Conservation (phyloP, 805 yeast species). For the Wickerhamomyces canadensis region DNA sequence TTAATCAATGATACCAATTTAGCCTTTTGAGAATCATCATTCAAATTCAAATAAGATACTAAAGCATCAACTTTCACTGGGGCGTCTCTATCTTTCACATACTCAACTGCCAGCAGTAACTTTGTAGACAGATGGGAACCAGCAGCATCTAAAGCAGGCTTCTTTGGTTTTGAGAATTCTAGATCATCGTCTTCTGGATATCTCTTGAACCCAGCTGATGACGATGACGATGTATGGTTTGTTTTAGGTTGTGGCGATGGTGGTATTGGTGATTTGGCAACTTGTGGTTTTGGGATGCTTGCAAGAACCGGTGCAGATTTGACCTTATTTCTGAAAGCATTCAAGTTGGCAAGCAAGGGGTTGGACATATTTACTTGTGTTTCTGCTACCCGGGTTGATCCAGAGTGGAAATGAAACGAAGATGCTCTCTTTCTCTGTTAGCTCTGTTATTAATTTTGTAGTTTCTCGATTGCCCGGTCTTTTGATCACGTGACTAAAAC, state of each 20-base stretch:
- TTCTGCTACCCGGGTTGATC: too few relatives aligned
- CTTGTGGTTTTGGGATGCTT: slow-evolving; percentile 25
- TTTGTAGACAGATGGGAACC: slow-evolving; percentile 75
- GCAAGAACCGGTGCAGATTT: slow-evolving; percentile 53
- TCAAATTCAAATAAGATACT: slow-evolving; percentile 54
- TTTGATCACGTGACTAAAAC: background rate
- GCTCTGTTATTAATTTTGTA: too few relatives aligned
- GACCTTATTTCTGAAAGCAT: slow-evolving; percentile 58
- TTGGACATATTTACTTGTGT: too few relatives aligned
- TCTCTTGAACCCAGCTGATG: slow-evolving; percentile 16
- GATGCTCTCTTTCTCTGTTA: too few relatives aligned
- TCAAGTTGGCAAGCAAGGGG: slow-evolving; percentile 49
- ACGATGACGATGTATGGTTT: slow-evolving; percentile 9
- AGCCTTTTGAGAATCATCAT: slow-evolving; percentile 45
- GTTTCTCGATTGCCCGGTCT: too few relatives aligned
- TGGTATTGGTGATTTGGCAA: slow-evolving; percentile 4
- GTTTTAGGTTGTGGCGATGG: slow-evolving; percentile 6
- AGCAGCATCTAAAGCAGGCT: slow-evolving; percentile 25
- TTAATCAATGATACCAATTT: slow-evolving; percentile 67
- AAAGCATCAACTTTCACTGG: slow-evolving; percentile 66
- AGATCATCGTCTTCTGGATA: slow-evolving; percentile 21
- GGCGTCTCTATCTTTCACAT: slow-evolving; percentile 61
- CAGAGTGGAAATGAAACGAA: too few relatives aligned
- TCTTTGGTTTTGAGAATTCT: slow-evolving; percentile 20
- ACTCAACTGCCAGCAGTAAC: slow-evolving; percentile 86